A percentile compares a stretch with the other conserved stretches of the same genome.
Conservation (phyloP, 1,284 basidiomycete genomes). For the Sanguinoderma infundibulare region DNA sequence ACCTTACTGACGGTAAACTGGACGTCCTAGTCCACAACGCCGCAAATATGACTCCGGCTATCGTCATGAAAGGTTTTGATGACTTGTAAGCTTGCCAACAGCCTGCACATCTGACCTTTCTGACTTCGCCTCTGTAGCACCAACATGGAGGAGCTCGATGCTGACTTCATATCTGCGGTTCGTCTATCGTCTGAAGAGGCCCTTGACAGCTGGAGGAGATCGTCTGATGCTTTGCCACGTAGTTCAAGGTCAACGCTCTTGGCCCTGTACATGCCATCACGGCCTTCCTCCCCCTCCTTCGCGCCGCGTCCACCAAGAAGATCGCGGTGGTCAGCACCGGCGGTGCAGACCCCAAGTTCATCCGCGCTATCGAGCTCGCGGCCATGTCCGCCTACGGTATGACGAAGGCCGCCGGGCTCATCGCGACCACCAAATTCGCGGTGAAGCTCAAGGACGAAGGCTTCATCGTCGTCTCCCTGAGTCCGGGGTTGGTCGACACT, state of each 20-base stretch:
- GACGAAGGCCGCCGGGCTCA: slow-evolving; percentile 43
- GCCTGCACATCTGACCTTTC: background rate
- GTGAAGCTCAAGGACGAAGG: slow-evolving; percentile 38
- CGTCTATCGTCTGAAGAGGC: background rate
- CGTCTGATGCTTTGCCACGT: background rate
- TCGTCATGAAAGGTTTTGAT: slow-evolving; percentile 2
- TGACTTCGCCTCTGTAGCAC: background rate
- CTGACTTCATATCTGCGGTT: slow-evolving; percentile 7
- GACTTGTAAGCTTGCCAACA: slow-evolving; percentile 13
- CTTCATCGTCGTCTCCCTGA: slow-evolving; percentile 40
- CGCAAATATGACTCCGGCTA: slow-evolving; percentile 17
- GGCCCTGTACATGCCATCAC: slow-evolving; percentile 42
- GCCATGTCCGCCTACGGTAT: slow-evolving; percentile 36
- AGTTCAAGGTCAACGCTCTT: slow-evolving; percentile 43
- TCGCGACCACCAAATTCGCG: slow-evolving; percentile 45
- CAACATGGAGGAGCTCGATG: background rate
- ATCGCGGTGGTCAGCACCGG: slow-evolving; percentile 41
- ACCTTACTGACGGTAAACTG: slow-evolving; percentile 31
- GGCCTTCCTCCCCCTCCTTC: slow-evolving; percentile 43
- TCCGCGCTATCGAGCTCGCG: slow-evolving; percentile 16
- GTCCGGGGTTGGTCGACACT: slow-evolving; percentile 43
- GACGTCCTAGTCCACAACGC: slow-evolving; percentile 39
- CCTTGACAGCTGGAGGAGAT: background rate
- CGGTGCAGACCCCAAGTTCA: slow-evolving; percentile 36
- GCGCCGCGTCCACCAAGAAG: slow-evolving; percentile 40